Evolutionary conservation across 1,139 yeast species (phyloP).

Genomic region (Candida sojae): DNA sequence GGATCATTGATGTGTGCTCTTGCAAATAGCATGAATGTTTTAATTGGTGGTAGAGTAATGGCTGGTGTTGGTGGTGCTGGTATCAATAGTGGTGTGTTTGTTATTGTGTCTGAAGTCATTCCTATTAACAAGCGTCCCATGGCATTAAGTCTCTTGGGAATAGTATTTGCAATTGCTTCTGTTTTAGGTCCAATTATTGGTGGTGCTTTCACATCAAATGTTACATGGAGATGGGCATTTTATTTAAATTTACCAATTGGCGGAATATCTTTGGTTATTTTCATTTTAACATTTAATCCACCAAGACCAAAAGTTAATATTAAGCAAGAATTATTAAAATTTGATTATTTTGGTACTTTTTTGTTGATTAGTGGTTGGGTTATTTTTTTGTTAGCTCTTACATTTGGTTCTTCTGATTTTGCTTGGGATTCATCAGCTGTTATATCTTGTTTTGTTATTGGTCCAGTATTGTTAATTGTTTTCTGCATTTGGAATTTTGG

Average conservation of each 20-base stretch:
- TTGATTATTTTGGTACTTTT: slow-evolving; percentile 53
- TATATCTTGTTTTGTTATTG: slow-evolving; percentile 47
- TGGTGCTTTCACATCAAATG: slow-evolving; percentile 48
- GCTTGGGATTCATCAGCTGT: slow-evolving; percentile 53
- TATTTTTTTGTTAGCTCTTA: slow-evolving; percentile 44
- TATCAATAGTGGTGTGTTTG: slow-evolving; percentile 27
- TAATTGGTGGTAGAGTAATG: slow-evolving; percentile 40
- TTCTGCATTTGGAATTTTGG: slow-evolving; percentile 30
- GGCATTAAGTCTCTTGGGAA: slow-evolving; percentile 45
- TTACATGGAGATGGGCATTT: slow-evolving; percentile 76
- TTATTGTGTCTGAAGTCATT: slow-evolving; percentile 30
- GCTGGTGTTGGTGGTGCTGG: slow-evolving; percentile 40
- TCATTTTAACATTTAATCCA: slow-evolving; percentile 31
- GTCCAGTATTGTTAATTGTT: slow-evolving; percentile 28
- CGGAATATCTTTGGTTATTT: slow-evolving; percentile 29
- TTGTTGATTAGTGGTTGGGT: slow-evolving; percentile 44
- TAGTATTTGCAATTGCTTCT: slow-evolving; percentile 41
- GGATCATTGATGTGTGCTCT: slow-evolving; percentile 44
- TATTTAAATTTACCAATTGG: slow-evolving; percentile 53
- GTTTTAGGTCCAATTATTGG: slow-evolving; percentile 60
- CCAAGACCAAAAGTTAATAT: slow-evolving; percentile 27
- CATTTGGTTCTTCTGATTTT: slow-evolving; percentile 49
- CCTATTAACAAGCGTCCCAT: slow-evolving; percentile 31
- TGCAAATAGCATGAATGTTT: slow-evolving; percentile 32
- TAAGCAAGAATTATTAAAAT: slow-evolving; percentile 34